Conservation (phyloP, 768 basidiomycete species). For the Tylopilus vinaceipallidus region DNA sequence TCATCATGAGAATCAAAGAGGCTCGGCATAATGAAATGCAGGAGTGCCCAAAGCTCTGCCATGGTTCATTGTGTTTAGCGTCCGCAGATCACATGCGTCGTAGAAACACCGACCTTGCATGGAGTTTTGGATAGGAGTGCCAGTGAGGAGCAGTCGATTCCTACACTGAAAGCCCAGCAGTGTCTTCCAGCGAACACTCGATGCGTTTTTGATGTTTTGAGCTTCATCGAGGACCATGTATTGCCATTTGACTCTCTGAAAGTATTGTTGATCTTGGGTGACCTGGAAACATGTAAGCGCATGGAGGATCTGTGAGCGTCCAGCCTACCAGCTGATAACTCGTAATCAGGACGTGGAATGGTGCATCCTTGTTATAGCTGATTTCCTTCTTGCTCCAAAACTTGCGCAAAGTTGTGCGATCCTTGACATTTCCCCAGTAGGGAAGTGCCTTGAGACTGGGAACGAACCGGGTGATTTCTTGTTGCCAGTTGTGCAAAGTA, state of each 20-base stretch:
- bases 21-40: slow-evolving; percentile 99
- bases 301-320: not conserved
- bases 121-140: slow-evolving; percentile 98
- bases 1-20: slow-evolving; percentile 99
- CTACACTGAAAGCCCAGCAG: slow-evolving; percentile 93
- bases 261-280: slow-evolving; percentile 96
- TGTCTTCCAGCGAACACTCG: slow-evolving; percentile 96
- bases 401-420: slow-evolving; percentile 89
- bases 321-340: slow-evolving; percentile 89
- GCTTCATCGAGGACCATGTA: slow-evolving; percentile 99
- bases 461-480: slow-evolving; percentile 94
- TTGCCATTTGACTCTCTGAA: slow-evolving; percentile 98
- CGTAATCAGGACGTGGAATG: slow-evolving; percentile 95
- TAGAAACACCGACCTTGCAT: slow-evolving; percentile 81
- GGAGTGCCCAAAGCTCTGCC: slow-evolving; percentile 92
- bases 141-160: slow-evolving; percentile 91
- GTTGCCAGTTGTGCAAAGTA: slow-evolving; percentile 99
- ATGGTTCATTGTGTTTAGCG: slow-evolving; percentile 3
- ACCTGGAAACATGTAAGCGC: slow-evolving; percentile 47
- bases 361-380: slow-evolving; percentile 91
- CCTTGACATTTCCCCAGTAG: slow-evolving; percentile 98
- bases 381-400: slow-evolving; percentile 99
- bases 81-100: not conserved
- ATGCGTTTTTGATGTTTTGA: slow-evolving; percentile 98
- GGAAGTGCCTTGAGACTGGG: slow-evolving; percentile 92